Percentiles rank a stretch among this genome's conserved stretches.
These are phyloP conservation scores for Nepenthes mirabilis DNA, from an alignment of 148 eudicot genomes.

Conservation along the genomic window DNA sequence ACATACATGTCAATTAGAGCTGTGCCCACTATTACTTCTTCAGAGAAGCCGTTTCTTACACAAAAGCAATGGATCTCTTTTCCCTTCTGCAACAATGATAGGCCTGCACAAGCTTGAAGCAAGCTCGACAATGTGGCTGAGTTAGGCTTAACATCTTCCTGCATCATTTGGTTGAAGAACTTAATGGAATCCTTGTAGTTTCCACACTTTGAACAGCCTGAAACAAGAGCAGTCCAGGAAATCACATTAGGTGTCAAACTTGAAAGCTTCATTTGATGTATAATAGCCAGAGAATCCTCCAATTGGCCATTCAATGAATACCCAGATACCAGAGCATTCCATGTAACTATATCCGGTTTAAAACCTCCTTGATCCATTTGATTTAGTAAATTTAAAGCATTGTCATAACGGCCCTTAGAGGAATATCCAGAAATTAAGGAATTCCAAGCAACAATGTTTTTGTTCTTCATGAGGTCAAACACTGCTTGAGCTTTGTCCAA, in stretches of 20 bases:
- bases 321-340: constrained; percentile 41
- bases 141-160: constrained; percentile 37
- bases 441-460: constrained; percentile 45
- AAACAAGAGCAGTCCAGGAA: constrained; percentile 48
- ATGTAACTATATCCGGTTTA: constrained; percentile 43
- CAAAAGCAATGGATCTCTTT: constrained; percentile 41
- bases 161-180: constrained; percentile 30
- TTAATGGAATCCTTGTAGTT: constrained; percentile 26
- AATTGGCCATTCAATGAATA: constrained; percentile 23
- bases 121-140: constrained; percentile 33
- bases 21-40: constrained; percentile 29
- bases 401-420: constrained; percentile 32
- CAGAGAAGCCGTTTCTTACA: constrained; percentile 29
- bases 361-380: constrained; percentile 34
- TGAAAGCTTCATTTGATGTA: constrained; percentile 24
- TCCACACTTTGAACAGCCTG: constrained; percentile 42
- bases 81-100: constrained; percentile 30
- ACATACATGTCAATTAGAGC: constrained; percentile 53
- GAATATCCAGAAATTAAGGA: constrained; percentile 45
- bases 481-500: constrained; percentile 27
- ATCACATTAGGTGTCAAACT: constrained; percentile 36
- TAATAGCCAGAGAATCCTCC: constrained; percentile 28
- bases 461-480: constrained; percentile 28
- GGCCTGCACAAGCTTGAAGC: constrained; percentile 51
- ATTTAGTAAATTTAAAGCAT: constrained; percentile 18